These are phyloP conservation scores for Colletotrichum lindemuthianum DNA, from an alignment of 2,329 filamentous ascomycete genomes.

Conservation along the genomic window DNA sequence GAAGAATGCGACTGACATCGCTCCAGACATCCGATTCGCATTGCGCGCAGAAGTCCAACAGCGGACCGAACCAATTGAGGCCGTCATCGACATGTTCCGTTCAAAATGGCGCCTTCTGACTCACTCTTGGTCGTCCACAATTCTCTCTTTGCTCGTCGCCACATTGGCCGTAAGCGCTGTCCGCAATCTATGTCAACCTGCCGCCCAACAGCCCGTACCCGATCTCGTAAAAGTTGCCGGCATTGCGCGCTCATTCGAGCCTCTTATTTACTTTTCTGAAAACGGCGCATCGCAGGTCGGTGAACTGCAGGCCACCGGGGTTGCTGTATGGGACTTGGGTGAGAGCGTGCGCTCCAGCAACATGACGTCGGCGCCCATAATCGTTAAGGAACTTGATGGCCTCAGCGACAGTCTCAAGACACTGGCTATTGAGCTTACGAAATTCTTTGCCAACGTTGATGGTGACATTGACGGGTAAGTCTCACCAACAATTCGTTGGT, in stretches of 20 bases:
- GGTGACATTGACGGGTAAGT: constrained; percentile 85
- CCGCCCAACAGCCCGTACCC: constrained; percentile 72
- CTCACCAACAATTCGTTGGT: constrained; percentile 10
- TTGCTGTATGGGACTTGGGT: constrained; percentile 93
- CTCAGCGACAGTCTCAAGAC: constrained; percentile 87
- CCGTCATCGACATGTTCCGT: constrained; percentile 72
- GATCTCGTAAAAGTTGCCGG: constrained; percentile 92
- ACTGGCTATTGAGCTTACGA: constrained; percentile 84
- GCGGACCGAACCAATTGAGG: constrained; percentile 84
- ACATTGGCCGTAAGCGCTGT: constrained; percentile 73
- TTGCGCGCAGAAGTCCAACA: constrained; percentile 90
- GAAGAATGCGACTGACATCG: constrained; percentile 37
- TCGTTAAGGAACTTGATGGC: constrained; percentile 86
- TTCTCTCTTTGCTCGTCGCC: constrained; percentile 69
- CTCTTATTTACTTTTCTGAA: constrained; percentile 93
- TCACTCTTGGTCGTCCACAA: constrained; percentile 74
- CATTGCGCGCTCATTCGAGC: constrained; percentile 91
- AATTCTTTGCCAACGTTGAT: constrained; percentile 93
- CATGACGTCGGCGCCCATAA: constrained; percentile 88
- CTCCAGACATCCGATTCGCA: constrained; percentile 84
- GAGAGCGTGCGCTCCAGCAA: constrained; percentile 90
- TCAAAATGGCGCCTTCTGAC: constrained; percentile 69
- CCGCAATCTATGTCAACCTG: constrained; percentile 75
- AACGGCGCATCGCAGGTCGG: constrained; percentile 87
- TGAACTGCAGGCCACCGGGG: constrained; percentile 88